Evolutionary conservation across 768 basidiomycete species (phyloP).

Genomic region (Rhodotorula paludigena): DNA sequence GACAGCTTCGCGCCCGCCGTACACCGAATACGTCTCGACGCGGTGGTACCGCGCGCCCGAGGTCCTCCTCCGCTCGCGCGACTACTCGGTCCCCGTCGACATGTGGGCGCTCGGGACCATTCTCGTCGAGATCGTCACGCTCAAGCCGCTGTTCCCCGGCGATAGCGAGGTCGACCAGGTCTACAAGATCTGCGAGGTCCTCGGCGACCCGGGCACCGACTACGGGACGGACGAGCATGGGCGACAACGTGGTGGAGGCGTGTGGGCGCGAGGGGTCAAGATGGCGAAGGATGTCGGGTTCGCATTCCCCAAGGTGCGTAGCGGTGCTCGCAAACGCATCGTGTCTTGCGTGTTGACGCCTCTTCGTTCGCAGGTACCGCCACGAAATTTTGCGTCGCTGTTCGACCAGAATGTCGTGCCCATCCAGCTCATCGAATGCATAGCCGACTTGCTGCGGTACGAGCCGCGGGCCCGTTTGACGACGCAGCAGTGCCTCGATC

Average conservation of each 20-base stretch:
- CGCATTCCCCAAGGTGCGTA: constrained; percentile 76
- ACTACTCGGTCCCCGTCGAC: constrained; percentile 95
- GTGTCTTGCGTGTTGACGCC: too few species aligned
- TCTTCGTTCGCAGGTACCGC: constrained; percentile 45
- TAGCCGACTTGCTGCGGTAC: constrained; percentile 83
- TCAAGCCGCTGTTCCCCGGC: constrained; percentile 92
- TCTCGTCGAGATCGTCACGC: constrained; percentile 91
- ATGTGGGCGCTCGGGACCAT: constrained; percentile 99
- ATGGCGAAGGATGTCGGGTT: constrained; percentile 83
- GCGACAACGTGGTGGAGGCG: constrained; percentile 72
- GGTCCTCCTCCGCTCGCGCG: constrained; percentile 79
- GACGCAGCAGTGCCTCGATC: constrained; percentile 76
- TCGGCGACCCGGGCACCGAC: constrained; percentile 81
- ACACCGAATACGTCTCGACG: constrained; percentile 99
- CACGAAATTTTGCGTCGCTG: constrained; percentile 54
- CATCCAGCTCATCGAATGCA: constrained; percentile 77
- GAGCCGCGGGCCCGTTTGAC: constrained; percentile 83
- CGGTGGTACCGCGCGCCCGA: constrained; percentile 99
- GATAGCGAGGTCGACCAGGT: constrained; percentile 89
- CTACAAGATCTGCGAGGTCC: constrained; percentile 77
- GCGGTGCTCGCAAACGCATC: not conserved
- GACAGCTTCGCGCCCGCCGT: constrained; percentile 79
- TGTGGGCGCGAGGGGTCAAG: constrained; percentile 76
- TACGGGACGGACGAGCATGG: constrained; percentile 72
- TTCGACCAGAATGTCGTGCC: constrained; percentile 72